Conservation (phyloP, 306 rosid genomes). For the Prunus dulcis region DNA sequence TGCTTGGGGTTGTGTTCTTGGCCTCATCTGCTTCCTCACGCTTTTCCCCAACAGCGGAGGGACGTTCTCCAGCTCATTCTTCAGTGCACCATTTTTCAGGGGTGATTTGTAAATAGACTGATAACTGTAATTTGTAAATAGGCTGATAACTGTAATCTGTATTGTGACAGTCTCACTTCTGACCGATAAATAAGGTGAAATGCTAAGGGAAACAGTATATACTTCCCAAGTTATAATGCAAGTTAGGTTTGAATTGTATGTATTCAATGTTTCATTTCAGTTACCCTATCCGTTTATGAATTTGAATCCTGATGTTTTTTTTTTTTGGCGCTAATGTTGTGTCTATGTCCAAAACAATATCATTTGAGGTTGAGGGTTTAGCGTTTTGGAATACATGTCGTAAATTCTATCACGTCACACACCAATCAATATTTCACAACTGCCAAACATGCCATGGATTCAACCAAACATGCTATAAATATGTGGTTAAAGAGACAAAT, state of each 20-base stretch:
- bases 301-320: too few relatives aligned
- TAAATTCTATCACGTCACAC: too few relatives aligned
- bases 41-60: slow-evolving; percentile 92
- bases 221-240: neutral
- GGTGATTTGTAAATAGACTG: slow-evolving; percentile 27
- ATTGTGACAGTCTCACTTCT: neutral
- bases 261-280: too few relatives aligned
- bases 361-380: too few relatives aligned
- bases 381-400: too few relatives aligned
- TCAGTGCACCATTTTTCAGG: slow-evolving; percentile 72
- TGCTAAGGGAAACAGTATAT: neutral
- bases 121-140: neutral
- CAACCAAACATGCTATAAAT: too few relatives aligned
- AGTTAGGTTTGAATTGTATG: neutral
- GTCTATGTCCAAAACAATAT: too few relatives aligned
- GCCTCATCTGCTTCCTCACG: slow-evolving; percentile 75
- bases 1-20: slow-evolving; percentile 89
- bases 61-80: slow-evolving; percentile 67
- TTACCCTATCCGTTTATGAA: too few relatives aligned
- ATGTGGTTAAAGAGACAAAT: too few relatives aligned
- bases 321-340: too few relatives aligned
- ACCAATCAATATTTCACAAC: too few relatives aligned
- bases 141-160: neutral
- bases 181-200: neutral
- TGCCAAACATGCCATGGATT: too few relatives aligned